phyloP scores from a whole-genome alignment of 2,329 filamentous ascomycete genomes.

The Calonectria pseudoreteaudii region DNA sequence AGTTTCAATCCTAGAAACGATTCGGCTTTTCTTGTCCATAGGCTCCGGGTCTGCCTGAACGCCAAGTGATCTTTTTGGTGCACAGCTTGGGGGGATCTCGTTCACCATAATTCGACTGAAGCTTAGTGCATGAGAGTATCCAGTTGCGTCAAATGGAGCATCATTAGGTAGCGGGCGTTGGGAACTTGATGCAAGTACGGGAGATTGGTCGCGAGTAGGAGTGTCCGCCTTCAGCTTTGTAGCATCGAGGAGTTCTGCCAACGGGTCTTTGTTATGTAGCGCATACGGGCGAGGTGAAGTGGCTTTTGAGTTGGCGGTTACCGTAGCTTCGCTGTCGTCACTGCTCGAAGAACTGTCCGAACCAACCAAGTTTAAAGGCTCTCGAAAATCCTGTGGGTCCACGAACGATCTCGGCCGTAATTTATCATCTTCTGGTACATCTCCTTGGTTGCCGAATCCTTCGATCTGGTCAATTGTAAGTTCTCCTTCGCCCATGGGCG shows the following conservation, averaged over 20 bases:
- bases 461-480: neutral
- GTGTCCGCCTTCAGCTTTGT: neutral
- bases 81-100: neutral
- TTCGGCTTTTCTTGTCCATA: neutral
- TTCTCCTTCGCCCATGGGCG: neutral
- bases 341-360: neutral
- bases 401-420: neutral
- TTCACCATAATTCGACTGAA: neutral
- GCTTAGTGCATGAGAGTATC: neutral
- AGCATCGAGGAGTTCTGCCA: neutral
- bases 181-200: too few relatives aligned
- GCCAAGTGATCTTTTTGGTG: too few relatives aligned
- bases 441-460: neutral
- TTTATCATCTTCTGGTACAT: neutral
- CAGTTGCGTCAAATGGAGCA: neutral
- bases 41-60: neutral
- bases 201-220: too few relatives aligned
- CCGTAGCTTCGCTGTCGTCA: neutral
- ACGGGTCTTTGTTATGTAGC: neutral
- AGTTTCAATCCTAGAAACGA: neutral
- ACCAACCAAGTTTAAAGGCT: neutral
- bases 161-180: too few relatives aligned
- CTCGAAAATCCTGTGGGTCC: neutral
- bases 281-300: neutral
- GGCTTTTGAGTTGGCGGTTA: neutral